These are phyloP conservation scores for Malassezia obtusa DNA, from an alignment of 1,284 basidiomycete genomes.

Conservation along the genomic window DNA sequence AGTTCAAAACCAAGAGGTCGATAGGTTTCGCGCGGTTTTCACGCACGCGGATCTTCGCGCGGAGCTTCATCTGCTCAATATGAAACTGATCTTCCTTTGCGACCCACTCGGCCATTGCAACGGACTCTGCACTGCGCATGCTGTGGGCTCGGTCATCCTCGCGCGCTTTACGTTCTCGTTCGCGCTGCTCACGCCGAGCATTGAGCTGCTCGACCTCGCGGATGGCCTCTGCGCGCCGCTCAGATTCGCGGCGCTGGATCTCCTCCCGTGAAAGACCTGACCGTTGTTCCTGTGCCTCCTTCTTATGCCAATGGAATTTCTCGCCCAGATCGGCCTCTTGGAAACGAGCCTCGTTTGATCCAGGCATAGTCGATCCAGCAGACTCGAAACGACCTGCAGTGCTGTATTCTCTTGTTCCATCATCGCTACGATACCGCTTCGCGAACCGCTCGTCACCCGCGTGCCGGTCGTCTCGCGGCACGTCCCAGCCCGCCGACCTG, in stretches of 20 bases:
- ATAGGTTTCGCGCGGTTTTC: conserved; percentile 68
- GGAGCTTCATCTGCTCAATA: conserved; percentile 78
- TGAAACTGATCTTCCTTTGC: conserved; percentile 95
- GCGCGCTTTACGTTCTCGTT: conserved; percentile 71
- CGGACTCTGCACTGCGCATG: conserved; percentile 79
- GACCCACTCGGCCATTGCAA: conserved; percentile 95
- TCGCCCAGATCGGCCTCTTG: conserved; percentile 50
- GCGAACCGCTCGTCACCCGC: neutral
- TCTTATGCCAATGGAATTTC: conserved; percentile 97
- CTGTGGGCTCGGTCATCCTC: conserved; percentile 86
- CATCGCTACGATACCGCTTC: neutral
- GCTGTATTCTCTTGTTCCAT: neutral
- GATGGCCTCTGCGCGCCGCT: conserved; percentile 76
- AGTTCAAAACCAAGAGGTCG: conserved; percentile 42
- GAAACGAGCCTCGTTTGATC: conserved; percentile 53
- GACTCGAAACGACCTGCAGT: too few species aligned
- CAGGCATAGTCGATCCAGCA: too few species aligned
- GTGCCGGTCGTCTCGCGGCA: neutral
- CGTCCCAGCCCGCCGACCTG: neutral
- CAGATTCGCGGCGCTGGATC: conserved; percentile 66
- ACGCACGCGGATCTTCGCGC: conserved; percentile 85
- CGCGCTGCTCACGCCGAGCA: conserved; percentile 76
- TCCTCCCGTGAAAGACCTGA: conserved; percentile 71
- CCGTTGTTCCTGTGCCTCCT: conserved; percentile 88
- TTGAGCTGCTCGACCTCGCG: conserved; percentile 80